Base-by-base conservation (phyloP, 176 grass and related monocot species). In the Avena atlantica region DNA sequence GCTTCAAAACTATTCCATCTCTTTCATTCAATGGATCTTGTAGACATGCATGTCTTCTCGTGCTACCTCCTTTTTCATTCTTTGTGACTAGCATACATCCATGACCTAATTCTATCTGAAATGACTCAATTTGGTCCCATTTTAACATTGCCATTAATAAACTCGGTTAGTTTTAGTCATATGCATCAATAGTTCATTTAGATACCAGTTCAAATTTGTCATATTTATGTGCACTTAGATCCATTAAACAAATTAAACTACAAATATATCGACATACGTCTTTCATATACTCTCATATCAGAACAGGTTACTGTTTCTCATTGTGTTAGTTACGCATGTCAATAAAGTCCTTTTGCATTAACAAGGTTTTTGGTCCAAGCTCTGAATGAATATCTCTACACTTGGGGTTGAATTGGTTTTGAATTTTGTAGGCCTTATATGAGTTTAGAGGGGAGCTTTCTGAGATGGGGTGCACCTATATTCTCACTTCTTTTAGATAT, bases 321-420 rank as follows among this genome's bases (percentile, higher is more conserved):
- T 24, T 24, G 13, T 57, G 45, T 73, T 56, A 74, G 72, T 57
- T 72, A 23, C 49, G 49, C 63, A 73, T 80, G 50, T 74, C 47
- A 84, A 69, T 83, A 21, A 78, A 66, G 19, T 40, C 53, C 65
- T 44, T 83, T 86, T 55, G 48, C 59, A 68, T 51, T 19, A 59
- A 27, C 67, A 34, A 82, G 53, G 31, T 27, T 60, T 69, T 9
- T 78, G 72, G 40, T 47, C 69, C 23, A 60, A 53, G 8, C 7
- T 80, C 42, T 80, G 52, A 61, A 62, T 58, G 78, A 60, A 82
- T 53, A 13, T 58, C 31, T 34, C 11, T 57, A 86, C 58, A 42
- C 78, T 77, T 69, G 5, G 7, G 55, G 23, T 52, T 52, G 20
- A 57, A 73, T 19, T 59, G 2, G 36, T 83, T 77, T 86, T 79